phyloP scores from a whole-genome alignment of 1,284 basidiomycete genomes.

The Xerocomus amazonicus region DNA sequence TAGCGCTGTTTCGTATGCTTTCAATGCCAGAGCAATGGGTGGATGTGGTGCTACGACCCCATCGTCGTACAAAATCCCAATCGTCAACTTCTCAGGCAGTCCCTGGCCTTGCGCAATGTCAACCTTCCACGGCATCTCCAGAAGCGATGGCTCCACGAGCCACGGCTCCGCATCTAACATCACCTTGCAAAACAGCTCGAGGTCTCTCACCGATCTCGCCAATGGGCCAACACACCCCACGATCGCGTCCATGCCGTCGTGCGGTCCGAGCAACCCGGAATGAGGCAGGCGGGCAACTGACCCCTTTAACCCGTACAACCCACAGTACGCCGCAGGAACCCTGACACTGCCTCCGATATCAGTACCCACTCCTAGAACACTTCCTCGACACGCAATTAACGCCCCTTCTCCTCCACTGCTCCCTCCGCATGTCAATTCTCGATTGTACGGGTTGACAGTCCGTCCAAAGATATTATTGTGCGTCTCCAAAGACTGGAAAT shows the following conservation, averaged over 20 bases:
- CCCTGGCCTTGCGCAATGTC: constrained; percentile 34
- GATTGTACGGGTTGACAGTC: constrained; percentile 53
- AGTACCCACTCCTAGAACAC: constrained; percentile 55
- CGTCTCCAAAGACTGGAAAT: constrained; percentile 43
- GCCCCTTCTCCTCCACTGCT: constrained; percentile 62
- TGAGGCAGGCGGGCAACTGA: constrained; percentile 50
- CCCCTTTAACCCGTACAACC: constrained; percentile 55
- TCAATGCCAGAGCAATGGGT: constrained; percentile 47
- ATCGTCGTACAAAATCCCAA: constrained; percentile 55
- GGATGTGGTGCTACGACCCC: constrained; percentile 54
- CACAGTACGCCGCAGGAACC: constrained; percentile 39
- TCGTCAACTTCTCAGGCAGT: constrained; percentile 43
- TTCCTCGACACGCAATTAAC: constrained; percentile 55
- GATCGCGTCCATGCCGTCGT: constrained; percentile 54
- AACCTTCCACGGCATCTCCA: constrained; percentile 53
- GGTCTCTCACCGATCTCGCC: constrained; percentile 48
- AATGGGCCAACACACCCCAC: constrained; percentile 52
- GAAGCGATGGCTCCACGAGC: constrained; percentile 48
- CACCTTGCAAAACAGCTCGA: constrained; percentile 50
- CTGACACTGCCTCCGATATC: constrained; percentile 52
- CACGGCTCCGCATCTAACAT: constrained; percentile 53
- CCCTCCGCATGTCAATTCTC: constrained; percentile 52
- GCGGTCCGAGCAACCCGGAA: constrained; percentile 48
- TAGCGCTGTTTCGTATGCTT: constrained; percentile 41
- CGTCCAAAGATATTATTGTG: constrained; percentile 53